These are phyloP conservation scores for Thinopyrum obtusiflorum DNA, from an alignment of 202 grass and related monocot genomes.

Conservation along the genomic window DNA sequence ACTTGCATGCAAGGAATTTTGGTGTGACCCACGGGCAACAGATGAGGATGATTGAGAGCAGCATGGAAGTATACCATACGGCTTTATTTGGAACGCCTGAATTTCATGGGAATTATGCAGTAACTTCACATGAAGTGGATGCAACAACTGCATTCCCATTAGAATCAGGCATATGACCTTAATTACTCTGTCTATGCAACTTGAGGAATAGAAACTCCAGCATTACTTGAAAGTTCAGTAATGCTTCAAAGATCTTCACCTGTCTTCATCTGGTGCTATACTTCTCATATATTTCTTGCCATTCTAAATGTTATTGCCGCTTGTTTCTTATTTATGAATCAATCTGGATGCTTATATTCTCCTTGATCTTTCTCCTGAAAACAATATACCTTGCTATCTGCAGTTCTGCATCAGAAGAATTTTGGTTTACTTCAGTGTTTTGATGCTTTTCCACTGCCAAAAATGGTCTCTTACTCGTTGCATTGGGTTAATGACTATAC, in stretches of 20 bases:
- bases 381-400: not conserved
- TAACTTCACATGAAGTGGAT: constrained; percentile 15
- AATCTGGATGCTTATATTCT: not conserved
- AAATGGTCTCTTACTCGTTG: not conserved
- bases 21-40: constrained; percentile 27
- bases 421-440: not conserved
- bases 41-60: constrained; percentile 23
- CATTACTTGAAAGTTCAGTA: constrained; percentile 7
- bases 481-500: constrained; percentile 10
- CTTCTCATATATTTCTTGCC: not conserved
- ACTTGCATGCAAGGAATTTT: constrained; percentile 12
- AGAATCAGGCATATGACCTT: not conserved
- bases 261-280: not conserved
- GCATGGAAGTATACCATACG: not conserved
- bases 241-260: constrained; percentile 6
- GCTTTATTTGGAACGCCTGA: not conserved
- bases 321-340: constrained; percentile 15
- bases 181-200: not conserved
- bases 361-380: not conserved
- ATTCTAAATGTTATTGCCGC: not conserved
- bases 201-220: not conserved
- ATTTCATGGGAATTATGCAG: not conserved
- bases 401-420: not conserved
- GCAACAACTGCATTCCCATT: not conserved
- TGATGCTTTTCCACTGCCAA: not conserved